Evolutionary conservation across 1,284 basidiomycete species (phyloP), one percentile per base, ranked within the genome.

Genomic region (Ustilago lituana): DNA sequence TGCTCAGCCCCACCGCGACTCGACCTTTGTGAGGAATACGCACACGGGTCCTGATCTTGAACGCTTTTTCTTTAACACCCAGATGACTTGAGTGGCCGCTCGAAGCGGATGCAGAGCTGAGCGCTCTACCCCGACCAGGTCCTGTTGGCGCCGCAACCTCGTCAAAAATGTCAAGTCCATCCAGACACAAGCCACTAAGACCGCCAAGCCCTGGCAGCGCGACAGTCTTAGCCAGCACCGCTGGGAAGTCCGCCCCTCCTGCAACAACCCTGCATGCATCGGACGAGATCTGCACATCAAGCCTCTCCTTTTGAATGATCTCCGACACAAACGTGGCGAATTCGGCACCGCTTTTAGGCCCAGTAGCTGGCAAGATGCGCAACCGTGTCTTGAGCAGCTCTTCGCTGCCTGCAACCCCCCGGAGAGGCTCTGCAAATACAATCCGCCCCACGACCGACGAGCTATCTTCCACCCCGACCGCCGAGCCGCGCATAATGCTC

Each of bases 271-370:
- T 37, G 31, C 69, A 62, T 12, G 47, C 45, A n/a, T 72, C 49
- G 3, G 76, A 52, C 17, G 53, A 60, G 14, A 78, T 26, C 4
- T 41, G 41, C 20, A 74, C 41, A 1, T 39, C 26, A 7, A 73
- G 26, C 17, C 53, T 37, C 11, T 70, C 57, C 7, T 59, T 36
- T 11, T 62, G 27, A 14, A 78, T 54, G 17, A 78, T 50, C 19
- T 61, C 47, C 9, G 59, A 51, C 15, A 74, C 74, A 45, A 78
- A 73, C 29, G 51, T 48, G 7, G 74, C 61, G 22, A 76, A 78
- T 27, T 59, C 54, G 36, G 61, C 40, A 6, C 55, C 37, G 35
- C 59, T 63, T 43, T 52, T 62, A 0, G 64, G 41, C 3, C 64
- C 64, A 8, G 50, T 40, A 12, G 59, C 38, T 9, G 65, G 65